A percentile compares a stretch with the other conserved stretches of the same genome.
These are phyloP conservation scores for Poteriospumella lacustris DNA, from an alignment of 108 stramenopile genomes.

Conservation along the genomic window DNA sequence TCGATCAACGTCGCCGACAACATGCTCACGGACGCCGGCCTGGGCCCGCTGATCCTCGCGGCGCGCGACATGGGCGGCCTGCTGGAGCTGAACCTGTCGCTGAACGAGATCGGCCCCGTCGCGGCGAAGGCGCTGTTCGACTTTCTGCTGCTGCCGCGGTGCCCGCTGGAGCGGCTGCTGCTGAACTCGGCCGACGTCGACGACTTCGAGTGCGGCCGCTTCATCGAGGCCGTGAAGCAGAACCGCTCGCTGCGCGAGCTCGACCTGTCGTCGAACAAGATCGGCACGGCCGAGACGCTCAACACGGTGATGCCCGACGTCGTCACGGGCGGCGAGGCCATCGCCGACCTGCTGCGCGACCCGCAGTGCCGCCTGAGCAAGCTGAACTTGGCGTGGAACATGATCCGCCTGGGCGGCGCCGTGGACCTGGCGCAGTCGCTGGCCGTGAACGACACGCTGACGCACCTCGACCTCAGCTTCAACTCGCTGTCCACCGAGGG, in stretches of 20 bases:
- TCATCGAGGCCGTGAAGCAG: slow-evolving; percentile 5
- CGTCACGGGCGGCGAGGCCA: slow-evolving; percentile 33
- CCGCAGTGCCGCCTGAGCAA: neutral
- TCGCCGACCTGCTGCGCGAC: slow-evolving; percentile 23
- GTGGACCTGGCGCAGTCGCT: neutral
- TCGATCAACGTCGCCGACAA: slow-evolving; percentile 25
- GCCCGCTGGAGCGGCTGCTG: neutral
- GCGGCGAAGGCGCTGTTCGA: slow-evolving; percentile 20
- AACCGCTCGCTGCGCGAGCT: slow-evolving; percentile 16
- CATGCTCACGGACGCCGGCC: slow-evolving; percentile 31
- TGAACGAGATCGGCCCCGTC: slow-evolving; percentile 27
- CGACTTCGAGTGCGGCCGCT: slow-evolving; percentile 34
- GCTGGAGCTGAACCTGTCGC: slow-evolving; percentile 24
- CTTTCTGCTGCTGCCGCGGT: neutral
- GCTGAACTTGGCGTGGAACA: slow-evolving; percentile 31
- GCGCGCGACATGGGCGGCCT: neutral
- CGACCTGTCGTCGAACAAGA: slow-evolving; percentile 28
- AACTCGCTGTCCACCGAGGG: slow-evolving; percentile 22
- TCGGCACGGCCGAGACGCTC: slow-evolving; percentile 33
- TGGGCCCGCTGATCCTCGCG: slow-evolving; percentile 29
- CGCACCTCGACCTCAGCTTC: neutral
- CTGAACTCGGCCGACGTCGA: slow-evolving; percentile 35
- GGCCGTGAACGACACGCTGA: neutral
- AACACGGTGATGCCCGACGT: slow-evolving; percentile 33
- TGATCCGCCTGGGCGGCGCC: slow-evolving; percentile 24